These are phyloP conservation scores for Coemansia aciculifera DNA, from an alignment of 192 early-diverging fungal species.

Conservation along the genomic window DNA sequence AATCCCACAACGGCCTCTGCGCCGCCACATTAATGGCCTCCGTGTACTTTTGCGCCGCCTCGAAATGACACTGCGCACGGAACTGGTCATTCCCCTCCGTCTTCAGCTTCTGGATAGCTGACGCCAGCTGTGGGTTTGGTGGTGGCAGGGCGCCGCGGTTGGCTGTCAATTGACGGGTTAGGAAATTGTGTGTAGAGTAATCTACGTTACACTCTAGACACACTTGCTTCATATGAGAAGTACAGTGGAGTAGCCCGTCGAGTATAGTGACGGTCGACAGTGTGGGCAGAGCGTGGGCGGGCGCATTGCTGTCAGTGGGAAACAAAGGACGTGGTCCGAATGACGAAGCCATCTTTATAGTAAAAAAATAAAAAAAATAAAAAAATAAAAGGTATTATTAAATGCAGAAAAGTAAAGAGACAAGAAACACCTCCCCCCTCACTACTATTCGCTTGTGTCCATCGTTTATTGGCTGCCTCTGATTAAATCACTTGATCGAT, in stretches of 20 bases:
- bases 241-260: constrained; percentile 65
- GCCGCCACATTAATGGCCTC: constrained; percentile 81
- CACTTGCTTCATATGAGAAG: constrained; percentile 60
- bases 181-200: constrained; percentile 64
- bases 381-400: neutral
- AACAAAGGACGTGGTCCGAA: constrained; percentile 52
- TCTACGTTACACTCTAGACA: constrained; percentile 65
- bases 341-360: constrained; percentile 2
- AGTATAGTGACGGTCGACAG: constrained; percentile 12
- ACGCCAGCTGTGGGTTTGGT: constrained; percentile 61
- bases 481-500: neutral
- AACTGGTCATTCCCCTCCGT: constrained; percentile 87
- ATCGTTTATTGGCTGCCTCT: neutral
- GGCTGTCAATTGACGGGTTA: constrained; percentile 63
- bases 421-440: neutral
- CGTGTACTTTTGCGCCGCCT: constrained; percentile 84
- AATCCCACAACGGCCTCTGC: constrained; percentile 75
- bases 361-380: too few relatives aligned
- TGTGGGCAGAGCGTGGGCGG: constrained; percentile 17
- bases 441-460: neutral
- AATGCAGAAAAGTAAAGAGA: neutral
- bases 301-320: constrained; percentile 24
- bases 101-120: constrained; percentile 59
- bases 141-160: constrained; percentile 67
- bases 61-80: constrained; percentile 75